These are phyloP conservation scores for Colletotrichum horii DNA, from an alignment of 2,329 filamentous ascomycete species.

Conservation along the genomic window DNA sequence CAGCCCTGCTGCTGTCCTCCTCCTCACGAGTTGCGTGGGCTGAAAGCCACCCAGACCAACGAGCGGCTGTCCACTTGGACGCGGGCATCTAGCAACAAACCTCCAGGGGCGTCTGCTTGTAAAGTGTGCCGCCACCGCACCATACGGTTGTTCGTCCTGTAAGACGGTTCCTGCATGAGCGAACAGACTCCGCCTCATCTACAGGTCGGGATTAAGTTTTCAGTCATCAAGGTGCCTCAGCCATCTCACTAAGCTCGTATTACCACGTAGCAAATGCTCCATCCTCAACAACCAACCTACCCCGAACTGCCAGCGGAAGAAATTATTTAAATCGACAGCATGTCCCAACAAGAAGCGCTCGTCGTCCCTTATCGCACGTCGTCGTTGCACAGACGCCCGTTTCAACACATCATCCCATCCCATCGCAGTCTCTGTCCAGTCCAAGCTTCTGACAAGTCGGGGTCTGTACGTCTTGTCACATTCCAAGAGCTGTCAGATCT, in stretches of 20 bases:
- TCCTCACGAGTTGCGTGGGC: background rate
- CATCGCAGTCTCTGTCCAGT: background rate
- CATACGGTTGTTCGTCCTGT: background rate
- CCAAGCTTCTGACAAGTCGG: background rate
- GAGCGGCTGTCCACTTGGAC: background rate
- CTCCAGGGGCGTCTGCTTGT: background rate
- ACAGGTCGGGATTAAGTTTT: background rate
- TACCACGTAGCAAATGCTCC: background rate
- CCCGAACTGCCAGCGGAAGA: background rate
- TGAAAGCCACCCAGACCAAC: background rate
- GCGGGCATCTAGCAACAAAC: background rate
- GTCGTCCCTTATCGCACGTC: background rate
- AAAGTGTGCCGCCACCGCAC: background rate
- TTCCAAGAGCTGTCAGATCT: background rate
- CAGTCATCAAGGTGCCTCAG: background rate
- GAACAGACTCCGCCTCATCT: background rate
- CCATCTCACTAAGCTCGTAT: background rate
- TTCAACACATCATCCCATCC: background rate
- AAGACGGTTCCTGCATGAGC: background rate
- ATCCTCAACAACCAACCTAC: background rate
- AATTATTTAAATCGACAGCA: background rate
- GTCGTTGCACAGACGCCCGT: background rate
- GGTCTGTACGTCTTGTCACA: background rate
- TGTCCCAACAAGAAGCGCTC: background rate
- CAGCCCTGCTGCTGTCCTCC: too few species aligned